Percentiles rank a stretch among this genome's conserved stretches.
phyloP scores from a whole-genome alignment of 108 stramenopile species.

The Discostella stelligeroides region DNA sequence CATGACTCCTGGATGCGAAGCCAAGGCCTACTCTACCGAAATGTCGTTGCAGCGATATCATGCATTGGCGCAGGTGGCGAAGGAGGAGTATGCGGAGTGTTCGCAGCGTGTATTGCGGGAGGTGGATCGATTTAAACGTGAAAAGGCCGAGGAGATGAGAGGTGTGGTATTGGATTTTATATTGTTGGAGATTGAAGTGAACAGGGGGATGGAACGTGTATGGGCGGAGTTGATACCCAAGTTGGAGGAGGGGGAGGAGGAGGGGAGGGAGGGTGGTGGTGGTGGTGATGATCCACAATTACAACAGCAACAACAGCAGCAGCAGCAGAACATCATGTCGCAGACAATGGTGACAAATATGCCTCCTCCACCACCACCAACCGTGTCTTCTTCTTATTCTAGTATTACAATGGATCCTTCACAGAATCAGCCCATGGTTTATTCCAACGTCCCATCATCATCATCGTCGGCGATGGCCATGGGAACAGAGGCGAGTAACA shows the following conservation, averaged over 20 bases:
- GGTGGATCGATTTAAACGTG: slow-evolving; percentile 96
- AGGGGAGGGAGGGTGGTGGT: neutral
- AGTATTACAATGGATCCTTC: no score
- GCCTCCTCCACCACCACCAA: slow-evolving; percentile 24
- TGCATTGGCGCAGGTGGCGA: slow-evolving; percentile 72
- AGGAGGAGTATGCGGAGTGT: slow-evolving; percentile 86
- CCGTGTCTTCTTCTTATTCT: slow-evolving; percentile 22
- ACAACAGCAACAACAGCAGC: no score
- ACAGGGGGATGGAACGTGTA: slow-evolving; percentile 90
- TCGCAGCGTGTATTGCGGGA: slow-evolving; percentile 92
- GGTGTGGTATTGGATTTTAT: slow-evolving; percentile 91
- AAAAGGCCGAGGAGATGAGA: slow-evolving; percentile 95
- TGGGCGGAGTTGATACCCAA: slow-evolving; percentile 90
- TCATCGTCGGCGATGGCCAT: no score
- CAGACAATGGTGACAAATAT: slow-evolving; percentile 29
- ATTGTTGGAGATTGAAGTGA: slow-evolving; percentile 92
- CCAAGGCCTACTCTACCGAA: slow-evolving; percentile 84
- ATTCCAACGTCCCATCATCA: slow-evolving; percentile 33
- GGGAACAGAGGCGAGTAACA: slow-evolving; percentile 9
- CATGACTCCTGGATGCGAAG: slow-evolving; percentile 81
- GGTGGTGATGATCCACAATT: neutral
- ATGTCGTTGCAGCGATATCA: slow-evolving; percentile 81
- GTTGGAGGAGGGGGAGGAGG: slow-evolving; percentile 62
- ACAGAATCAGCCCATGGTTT: no score
- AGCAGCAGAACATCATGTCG: neutral